Conservation (phyloP, 805 yeast species). For the Ogataea methylovora region DNA sequence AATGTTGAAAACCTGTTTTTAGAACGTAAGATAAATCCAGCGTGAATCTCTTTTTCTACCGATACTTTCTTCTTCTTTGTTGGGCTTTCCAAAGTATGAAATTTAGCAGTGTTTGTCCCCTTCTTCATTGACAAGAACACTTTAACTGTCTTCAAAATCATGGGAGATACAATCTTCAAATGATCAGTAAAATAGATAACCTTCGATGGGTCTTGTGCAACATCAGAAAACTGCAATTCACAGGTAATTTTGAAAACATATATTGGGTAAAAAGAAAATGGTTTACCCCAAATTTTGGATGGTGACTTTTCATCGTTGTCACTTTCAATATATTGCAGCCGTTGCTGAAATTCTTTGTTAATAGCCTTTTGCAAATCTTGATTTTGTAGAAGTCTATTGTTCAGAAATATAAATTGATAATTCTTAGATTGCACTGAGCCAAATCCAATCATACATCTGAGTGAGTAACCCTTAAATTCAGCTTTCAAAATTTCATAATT, state of each 20-base stretch:
- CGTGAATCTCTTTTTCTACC: too few relatives aligned
- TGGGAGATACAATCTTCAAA: conserved; percentile 19
- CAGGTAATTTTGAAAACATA: conserved; percentile 25
- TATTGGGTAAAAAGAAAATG: conserved; percentile 30
- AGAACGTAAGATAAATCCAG: background rate
- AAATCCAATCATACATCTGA: conserved; percentile 34
- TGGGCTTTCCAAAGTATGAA: background rate
- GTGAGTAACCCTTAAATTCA: conserved; percentile 15
- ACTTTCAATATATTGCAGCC: conserved; percentile 7
- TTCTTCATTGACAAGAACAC: background rate
- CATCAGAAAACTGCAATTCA: conserved; percentile 21
- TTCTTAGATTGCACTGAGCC: conserved; percentile 25
- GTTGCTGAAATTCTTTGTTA: conserved; percentile 17
- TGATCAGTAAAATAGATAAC: conserved; percentile 18
- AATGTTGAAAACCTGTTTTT: background rate
- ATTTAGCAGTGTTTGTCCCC: too few relatives aligned
- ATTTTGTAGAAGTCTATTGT: conserved; percentile 28
- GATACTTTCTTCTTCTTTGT: background rate
- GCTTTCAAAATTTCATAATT: conserved; percentile 22
- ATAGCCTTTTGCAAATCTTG: conserved; percentile 11
- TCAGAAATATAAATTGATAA: conserved; percentile 39
- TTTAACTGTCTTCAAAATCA: conserved; percentile 24
- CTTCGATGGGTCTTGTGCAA: conserved; percentile 34
- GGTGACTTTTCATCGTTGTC: conserved; percentile 15
- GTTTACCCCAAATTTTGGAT: conserved; percentile 21